These are phyloP conservation scores for Penicillium soppii DNA, from an alignment of 495 filamentous ascomycete species.

Conservation along the genomic window DNA sequence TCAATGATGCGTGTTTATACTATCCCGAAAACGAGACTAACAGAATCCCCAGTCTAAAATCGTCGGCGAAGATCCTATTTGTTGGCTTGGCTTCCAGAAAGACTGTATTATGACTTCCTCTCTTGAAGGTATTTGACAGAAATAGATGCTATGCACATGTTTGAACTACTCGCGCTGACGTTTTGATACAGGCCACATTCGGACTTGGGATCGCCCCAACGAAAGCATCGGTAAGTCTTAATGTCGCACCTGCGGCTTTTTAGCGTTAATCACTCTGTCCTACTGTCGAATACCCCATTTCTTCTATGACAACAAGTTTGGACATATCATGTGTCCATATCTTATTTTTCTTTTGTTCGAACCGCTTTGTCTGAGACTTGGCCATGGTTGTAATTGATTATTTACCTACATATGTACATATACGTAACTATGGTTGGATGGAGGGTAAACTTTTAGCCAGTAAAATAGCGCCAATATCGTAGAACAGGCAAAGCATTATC, in stretches of 20 bases:
- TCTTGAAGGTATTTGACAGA: constrained; percentile 63
- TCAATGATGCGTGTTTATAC: not conserved
- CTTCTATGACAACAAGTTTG: constrained; percentile 1
- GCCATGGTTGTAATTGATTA: no score
- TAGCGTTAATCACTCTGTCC: not conserved
- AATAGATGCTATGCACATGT: not conserved
- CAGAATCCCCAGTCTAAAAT: constrained; percentile 63
- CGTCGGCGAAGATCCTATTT: constrained; percentile 81
- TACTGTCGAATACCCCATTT: constrained; percentile 23
- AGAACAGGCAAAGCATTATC: constrained; percentile 3
- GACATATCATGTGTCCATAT: not conserved
- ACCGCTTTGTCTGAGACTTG: no score
- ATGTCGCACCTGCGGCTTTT: not conserved
- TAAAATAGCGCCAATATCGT: not conserved
- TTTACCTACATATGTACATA: not conserved
- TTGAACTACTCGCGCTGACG: not conserved
- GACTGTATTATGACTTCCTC: constrained; percentile 91
- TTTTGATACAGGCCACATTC: constrained; percentile 67
- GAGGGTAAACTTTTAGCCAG: no score
- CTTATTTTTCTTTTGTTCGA: no score
- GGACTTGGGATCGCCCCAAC: constrained; percentile 80
- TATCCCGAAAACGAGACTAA: constrained; percentile 2
- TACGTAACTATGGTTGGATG: not conserved
- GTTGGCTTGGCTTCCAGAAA: constrained; percentile 88
- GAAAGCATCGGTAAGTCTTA: constrained; percentile 45